Base-by-base conservation (phyloP, 495 filamentous ascomycete species). In the Massariosphaeria phaeospora region DNA sequence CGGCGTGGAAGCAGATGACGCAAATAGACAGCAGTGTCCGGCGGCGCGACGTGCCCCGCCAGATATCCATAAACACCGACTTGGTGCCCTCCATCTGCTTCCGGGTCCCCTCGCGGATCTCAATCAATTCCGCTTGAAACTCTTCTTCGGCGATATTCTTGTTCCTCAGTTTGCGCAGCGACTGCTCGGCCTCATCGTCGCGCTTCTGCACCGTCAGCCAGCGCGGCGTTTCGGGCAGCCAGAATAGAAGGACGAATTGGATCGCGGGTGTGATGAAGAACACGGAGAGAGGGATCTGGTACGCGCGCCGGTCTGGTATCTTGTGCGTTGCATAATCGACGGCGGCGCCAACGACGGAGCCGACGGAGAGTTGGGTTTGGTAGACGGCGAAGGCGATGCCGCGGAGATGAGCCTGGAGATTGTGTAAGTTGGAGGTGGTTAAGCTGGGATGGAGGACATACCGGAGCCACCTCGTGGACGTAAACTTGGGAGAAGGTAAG, bases 21-120 rank as follows among this genome's bases (percentile, higher is more conserved):
- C 31, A 7, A 21, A 50, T 50, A 15, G 47, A 23, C 10, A 50
- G 47, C 1, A 50, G 30, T 3, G 47, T 50, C 17, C 47, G 47
- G 3, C 47, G 10, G 4, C 27, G 47, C 10, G 38, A n/a, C 31
- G 47, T 38, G 30, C 47, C 47, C 12, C 47, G 47, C 47, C 47
- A 53, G 5, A 53, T 53, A 24, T 53, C 49, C 49, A 55, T 55
- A 24, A 55, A 55, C 3, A 48, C 30, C 11, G 41, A n/a, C 24
- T 55, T 55, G n/a, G 31, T 55, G 26, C 43, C 52, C 26, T 50
- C 47, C 47, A 50, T 50, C 25, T 50, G 47, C 6, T 26, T 45
- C 18, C 49, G 8, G 1, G 49, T 53, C 3, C 38, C 24, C 17
- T 45, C 49, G 12, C 49, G 20, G 13, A 53, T 53, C 38, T 53